Conservation (phyloP, 2,329 filamentous ascomycete genomes). For the Ophiobolus disseminans region DNA sequence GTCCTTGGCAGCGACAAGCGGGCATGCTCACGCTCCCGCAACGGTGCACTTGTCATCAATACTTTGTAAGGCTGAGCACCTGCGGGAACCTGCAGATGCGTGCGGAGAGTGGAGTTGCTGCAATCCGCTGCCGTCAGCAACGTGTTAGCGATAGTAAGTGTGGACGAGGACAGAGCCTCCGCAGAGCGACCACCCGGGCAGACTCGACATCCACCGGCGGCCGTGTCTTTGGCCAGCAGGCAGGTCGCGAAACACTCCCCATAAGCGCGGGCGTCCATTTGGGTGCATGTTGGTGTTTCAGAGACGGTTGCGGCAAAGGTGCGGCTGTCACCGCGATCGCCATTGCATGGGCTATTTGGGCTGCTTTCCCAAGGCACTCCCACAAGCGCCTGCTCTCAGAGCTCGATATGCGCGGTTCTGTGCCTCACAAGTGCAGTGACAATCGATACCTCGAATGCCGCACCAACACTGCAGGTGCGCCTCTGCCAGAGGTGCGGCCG, state of each 20-base stretch:
- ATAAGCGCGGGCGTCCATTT: constrained; percentile 20
- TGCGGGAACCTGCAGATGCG: constrained; percentile 28
- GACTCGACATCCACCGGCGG: background rate
- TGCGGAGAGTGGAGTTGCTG: constrained; percentile 10
- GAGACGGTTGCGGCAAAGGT: constrained; percentile 10
- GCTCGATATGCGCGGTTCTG: background rate
- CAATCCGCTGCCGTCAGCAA: constrained; percentile 22
- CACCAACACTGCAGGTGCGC: background rate
- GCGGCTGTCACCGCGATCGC: constrained; percentile 23
- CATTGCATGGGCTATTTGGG: constrained; percentile 8
- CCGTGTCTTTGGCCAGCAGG: constrained; percentile 1
- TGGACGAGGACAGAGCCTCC: too few relatives aligned
- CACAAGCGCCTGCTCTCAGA: constrained; percentile 25
- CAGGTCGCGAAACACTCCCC: constrained; percentile 19
- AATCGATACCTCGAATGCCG: background rate
- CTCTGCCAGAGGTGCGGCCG: too few relatives aligned
- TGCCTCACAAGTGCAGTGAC: constrained; percentile 1
- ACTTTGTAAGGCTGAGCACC: constrained; percentile 40
- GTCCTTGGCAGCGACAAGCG: constrained; percentile 31
- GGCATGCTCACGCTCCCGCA: constrained; percentile 18
- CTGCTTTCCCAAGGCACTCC: constrained; percentile 17
- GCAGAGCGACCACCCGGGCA: too few relatives aligned
- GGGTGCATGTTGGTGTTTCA: constrained; percentile 26
- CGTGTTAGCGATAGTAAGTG: constrained; percentile 14
- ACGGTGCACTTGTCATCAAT: constrained; percentile 35